Evolutionary conservation across 2,329 filamentous ascomycete species (phyloP).

Genomic region (Hymenoscyphus fructigenus): DNA sequence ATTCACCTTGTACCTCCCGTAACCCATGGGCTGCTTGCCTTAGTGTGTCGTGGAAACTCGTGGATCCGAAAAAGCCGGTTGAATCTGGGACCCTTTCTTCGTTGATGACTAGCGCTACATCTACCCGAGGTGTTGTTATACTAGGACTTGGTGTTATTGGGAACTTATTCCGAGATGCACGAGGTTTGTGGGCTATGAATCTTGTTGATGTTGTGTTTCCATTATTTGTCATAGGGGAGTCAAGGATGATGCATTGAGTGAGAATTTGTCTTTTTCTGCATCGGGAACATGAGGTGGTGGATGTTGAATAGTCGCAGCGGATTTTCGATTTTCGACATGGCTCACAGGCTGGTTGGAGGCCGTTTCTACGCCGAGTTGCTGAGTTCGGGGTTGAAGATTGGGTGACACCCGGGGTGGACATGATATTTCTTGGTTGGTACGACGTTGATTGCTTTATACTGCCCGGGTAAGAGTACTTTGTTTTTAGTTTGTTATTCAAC

Average conservation of each 20-base stretch:
- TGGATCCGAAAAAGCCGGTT: slow-evolving; percentile 17
- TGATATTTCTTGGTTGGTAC: background rate
- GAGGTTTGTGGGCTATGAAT: background rate
- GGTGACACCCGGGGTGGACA: background rate
- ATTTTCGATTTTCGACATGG: slow-evolving; percentile 24
- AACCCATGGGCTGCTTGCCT: slow-evolving; percentile 10
- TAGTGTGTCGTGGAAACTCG: slow-evolving; percentile 19
- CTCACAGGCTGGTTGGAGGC: slow-evolving; percentile 23
- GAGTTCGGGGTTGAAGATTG: background rate
- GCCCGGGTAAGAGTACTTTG: background rate
- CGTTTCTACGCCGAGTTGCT: slow-evolving; percentile 20
- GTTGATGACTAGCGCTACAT: background rate
- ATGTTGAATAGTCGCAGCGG: slow-evolving; percentile 16
- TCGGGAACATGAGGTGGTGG: slow-evolving; percentile 12
- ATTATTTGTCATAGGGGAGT: slow-evolving; percentile 20
- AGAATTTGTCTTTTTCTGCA: slow-evolving; percentile 20
- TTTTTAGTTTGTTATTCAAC: too few species aligned
- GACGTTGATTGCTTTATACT: background rate
- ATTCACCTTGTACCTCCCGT: slow-evolving; percentile 6
- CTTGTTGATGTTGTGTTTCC: background rate
- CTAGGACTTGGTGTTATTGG: background rate
- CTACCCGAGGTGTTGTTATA: background rate
- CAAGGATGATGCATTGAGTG: slow-evolving; percentile 17
- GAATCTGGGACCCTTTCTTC: slow-evolving; percentile 5
- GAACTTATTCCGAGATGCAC: background rate